Evolutionary conservation across 176 grass and related monocot species (phyloP).

Genomic region (Ensete ventricosum): DNA sequence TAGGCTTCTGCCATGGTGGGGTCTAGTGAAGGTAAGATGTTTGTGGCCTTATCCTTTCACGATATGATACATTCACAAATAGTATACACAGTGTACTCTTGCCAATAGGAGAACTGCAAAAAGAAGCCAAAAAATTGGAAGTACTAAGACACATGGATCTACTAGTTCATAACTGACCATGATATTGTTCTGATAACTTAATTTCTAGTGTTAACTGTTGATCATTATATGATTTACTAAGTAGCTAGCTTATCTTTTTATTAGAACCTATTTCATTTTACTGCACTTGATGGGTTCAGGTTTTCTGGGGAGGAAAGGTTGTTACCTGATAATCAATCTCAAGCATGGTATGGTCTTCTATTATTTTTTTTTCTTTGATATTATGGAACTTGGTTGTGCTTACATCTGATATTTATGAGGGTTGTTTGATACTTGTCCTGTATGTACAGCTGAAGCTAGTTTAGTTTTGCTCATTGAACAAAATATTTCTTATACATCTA

Average conservation of each 20-base stretch:
- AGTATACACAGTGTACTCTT: too few relatives aligned
- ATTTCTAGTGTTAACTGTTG: too few relatives aligned
- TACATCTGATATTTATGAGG: neutral
- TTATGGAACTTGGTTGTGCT: neutral
- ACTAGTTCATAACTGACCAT: too few relatives aligned
- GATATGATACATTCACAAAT: too few relatives aligned
- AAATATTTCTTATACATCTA: neutral
- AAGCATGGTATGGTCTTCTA: neutral
- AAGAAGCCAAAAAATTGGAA: too few relatives aligned
- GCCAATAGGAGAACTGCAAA: too few relatives aligned
- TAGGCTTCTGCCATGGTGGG: too few relatives aligned
- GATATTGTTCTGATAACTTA: too few relatives aligned
- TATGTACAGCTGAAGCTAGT: too few relatives aligned
- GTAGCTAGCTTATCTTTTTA: neutral
- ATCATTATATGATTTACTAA: neutral
- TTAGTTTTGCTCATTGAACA: neutral
- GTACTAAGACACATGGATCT: too few relatives aligned
- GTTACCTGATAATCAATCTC: neutral
- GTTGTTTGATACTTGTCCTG: neutral
- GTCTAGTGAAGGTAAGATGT: too few relatives aligned
- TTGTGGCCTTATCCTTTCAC: too few relatives aligned
- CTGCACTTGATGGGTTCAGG: neutral
- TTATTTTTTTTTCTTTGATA: neutral
- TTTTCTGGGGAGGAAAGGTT: neutral
- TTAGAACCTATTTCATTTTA: neutral